Base-by-base conservation (phyloP, 306 rosid genomes). In the Bauhinia variegata region DNA sequence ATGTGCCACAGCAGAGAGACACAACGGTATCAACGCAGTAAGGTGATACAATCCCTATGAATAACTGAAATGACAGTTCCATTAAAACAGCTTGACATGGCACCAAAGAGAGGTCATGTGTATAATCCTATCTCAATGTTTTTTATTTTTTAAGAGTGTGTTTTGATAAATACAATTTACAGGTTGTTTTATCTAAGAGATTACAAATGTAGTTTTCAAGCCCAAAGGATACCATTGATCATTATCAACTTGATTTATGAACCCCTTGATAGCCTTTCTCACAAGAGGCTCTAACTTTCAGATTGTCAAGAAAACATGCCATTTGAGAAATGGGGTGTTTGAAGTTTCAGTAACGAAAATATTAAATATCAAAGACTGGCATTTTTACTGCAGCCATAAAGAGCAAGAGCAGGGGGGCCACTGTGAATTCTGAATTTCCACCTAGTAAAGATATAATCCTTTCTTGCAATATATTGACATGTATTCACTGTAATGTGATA, bases 401-500 rank as follows among this genome's bases (percentile, higher is more conserved):
- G 9, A 39, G 31, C 0, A 18, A 17, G 31, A 14, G 7, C 33
- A n/a, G 43, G 34, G 2, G 43, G n/a, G 7, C 19, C 23, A 33
- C 39, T 0, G 2, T 53, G 54, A 15, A 6, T 12, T 42, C 23
- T 46, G 33, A 34, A 17, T 69, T 57, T 17, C 49, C 48, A 47
- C 34, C 57, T n/a, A 44, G 46, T 51, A 55, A 55, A 31, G 43
- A 11, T 36, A 53, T 7, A 39, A 15, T 41, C 19, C 36, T 31
- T 6, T 9, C 4, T 12, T 42, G 12, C 1, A 8, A 42, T 36
- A 36, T 5, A 54, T 53, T 54, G 49, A 48, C 77, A 75, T 46
- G 61, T 54, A 15, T 36, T 62, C 53, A 54, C 60, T 48, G 9
- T 39, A 19, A 7, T 11, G 57, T 7, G 32, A 67, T 17, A 61